Base-by-base conservation (phyloP, 768 basidiomycete species). In the Galerina marginata region DNA sequence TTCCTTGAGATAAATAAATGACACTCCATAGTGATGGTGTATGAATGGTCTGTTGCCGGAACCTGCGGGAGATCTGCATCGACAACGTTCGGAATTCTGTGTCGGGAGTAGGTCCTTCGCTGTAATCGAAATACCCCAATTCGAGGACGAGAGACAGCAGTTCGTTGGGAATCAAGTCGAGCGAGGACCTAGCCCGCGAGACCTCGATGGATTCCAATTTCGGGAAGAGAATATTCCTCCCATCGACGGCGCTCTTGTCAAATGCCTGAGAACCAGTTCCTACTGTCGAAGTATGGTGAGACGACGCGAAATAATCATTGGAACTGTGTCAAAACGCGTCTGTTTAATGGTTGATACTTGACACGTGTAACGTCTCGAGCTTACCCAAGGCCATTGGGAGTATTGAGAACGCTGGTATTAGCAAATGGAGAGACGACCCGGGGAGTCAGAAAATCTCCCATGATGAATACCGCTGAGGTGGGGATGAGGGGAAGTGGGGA, bases 1-100 rank as follows among this genome's bases (percentile, higher is more conserved):
- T 71, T 23, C 64, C 56, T 39, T 63, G 71, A 12, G 74, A 71
- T 9, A 75, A 44, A 16, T 68, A 57, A 40, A 74, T 64, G 16
- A 71, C 60, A 51, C 74, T 73, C 75, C 75, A 76, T 36, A 76
- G 49, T 11, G 74, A 71, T 20, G 74, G 72, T 1, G 73, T 74
- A 29, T 66, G 62, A 4, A 74, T 53, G 4, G 70, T 55, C 9
- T 71, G 54, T 25, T 67, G 44, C 1, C 69, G 69, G 54, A 72
- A 67, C 47, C 65, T 67, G 11, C 59, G 61, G 5, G 73, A 74
- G 11, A 69, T 65, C 37, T 69, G 60, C 11, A 50, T 54, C 12
- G 66, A 53, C 14, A 57, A 44, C 2, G 59, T 53, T 2, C 68
- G 69, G 48, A 72, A 72, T n/a, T 53, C 51, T 14, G 36, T 54